These are phyloP conservation scores for Ilex asprella DNA, from an alignment of 257 asterid genomes.

Conservation along the genomic window DNA sequence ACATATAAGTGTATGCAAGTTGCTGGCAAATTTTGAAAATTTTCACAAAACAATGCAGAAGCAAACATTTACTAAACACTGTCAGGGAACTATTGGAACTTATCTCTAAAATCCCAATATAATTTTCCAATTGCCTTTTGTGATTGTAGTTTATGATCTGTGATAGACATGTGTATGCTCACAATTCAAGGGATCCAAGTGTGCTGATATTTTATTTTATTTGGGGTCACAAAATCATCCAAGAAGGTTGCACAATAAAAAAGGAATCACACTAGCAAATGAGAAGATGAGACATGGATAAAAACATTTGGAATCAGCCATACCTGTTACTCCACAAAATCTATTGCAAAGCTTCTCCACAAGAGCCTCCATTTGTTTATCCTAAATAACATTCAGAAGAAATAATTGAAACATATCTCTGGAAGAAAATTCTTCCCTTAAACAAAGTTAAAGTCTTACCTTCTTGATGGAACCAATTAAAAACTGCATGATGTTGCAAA, in stretches of 20 bases:
- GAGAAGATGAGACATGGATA: background rate
- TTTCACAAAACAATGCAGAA: too few relatives aligned
- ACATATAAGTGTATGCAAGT: too few relatives aligned
- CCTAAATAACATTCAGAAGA: constrained; percentile 40
- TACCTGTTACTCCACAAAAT: constrained; percentile 89
- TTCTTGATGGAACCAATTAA: constrained; percentile 84
- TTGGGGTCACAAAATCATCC: too few relatives aligned
- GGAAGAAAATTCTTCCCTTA: constrained; percentile 6
- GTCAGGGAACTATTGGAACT: too few relatives aligned
- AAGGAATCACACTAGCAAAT: constrained; percentile 4
- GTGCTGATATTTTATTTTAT: too few relatives aligned
- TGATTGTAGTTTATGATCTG: too few relatives aligned
- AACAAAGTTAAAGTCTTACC: constrained; percentile 30
- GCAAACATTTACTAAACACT: too few relatives aligned
- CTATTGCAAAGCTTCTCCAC: constrained; percentile 96
- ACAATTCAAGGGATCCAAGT: too few relatives aligned
- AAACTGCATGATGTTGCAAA: constrained; percentile 95
- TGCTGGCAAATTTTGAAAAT: too few relatives aligned
- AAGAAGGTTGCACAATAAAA: background rate
- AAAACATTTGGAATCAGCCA: constrained; percentile 3
- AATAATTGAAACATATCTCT: constrained; percentile 9
- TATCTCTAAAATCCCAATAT: too few relatives aligned
- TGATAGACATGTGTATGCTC: too few relatives aligned
- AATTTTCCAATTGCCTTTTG: too few relatives aligned
- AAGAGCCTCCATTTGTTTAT: constrained; percentile 96